These are phyloP conservation scores for Prinsepia uniflora DNA, from an alignment of 306 rosid genomes.

Conservation along the genomic window DNA sequence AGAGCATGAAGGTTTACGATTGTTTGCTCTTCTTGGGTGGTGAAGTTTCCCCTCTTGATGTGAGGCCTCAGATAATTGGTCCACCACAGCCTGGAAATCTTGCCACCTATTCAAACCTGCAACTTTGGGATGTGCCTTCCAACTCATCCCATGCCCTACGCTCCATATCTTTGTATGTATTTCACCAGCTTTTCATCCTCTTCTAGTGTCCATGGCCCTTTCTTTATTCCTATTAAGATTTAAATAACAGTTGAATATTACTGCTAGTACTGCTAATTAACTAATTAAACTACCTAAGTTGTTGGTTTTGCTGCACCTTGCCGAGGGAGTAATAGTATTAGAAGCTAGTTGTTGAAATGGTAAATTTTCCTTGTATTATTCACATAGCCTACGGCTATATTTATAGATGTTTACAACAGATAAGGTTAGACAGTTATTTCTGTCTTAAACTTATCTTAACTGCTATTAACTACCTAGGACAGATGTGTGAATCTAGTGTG, in stretches of 20 bases:
- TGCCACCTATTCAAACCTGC: constrained; percentile 80
- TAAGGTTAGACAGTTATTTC: no score
- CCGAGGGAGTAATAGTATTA: no score
- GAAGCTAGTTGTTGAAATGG: no score
- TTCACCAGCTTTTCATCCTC: constrained; percentile 43
- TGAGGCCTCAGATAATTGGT: constrained; percentile 74
- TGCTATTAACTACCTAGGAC: no score
- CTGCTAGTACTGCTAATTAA: not conserved
- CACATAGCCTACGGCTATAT: no score
- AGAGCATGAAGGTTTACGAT: constrained; percentile 62
- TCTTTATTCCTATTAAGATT: constrained; percentile 26
- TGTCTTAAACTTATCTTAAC: no score
- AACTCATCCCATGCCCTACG: constrained; percentile 52
- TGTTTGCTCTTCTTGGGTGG: constrained; percentile 48
- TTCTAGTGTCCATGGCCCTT: constrained; percentile 48
- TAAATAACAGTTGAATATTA: not conserved
- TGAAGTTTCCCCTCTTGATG: constrained; percentile 72
- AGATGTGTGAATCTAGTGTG: no score
- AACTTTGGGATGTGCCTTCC: constrained; percentile 72
- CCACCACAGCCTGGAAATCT: constrained; percentile 79
- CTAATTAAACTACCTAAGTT: constrained; percentile 3
- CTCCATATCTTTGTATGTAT: constrained; percentile 42
- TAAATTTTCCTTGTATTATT: no score
- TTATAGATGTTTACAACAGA: no score
- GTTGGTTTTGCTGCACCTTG: not conserved